These are phyloP conservation scores for Epichloe sp. DNA, from an alignment of 2,329 filamentous ascomycete species.

Conservation along the genomic window DNA sequence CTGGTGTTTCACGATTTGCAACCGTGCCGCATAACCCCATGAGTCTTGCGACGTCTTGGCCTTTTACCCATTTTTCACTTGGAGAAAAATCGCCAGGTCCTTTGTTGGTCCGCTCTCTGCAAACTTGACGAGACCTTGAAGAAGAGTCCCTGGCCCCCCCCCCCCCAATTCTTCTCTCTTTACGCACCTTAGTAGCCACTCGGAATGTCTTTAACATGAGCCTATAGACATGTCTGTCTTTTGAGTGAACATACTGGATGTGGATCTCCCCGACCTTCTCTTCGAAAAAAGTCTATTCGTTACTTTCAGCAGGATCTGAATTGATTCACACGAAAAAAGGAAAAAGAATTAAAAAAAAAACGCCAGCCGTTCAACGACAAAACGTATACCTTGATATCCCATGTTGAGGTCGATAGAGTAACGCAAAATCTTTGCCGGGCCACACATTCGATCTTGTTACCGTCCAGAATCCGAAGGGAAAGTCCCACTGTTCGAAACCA, in stretches of 20 bases:
- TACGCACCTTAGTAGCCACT: neutral
- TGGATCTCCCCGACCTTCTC: neutral
- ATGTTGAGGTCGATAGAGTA: neutral
- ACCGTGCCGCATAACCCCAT: neutral
- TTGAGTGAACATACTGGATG: neutral
- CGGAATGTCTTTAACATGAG: neutral
- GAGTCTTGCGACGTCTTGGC: neutral
- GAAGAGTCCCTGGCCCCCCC: neutral
- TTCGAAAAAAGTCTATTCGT: neutral
- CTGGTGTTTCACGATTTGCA: neutral
- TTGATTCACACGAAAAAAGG: neutral
- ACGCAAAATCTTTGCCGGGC: neutral
- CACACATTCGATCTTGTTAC: neutral
- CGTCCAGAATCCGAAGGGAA: no score
- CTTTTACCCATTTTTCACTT: neutral
- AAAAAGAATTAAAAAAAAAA: neutral
- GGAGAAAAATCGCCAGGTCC: neutral
- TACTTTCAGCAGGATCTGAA: slow-evolving; percentile 6
- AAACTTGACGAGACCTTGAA: neutral
- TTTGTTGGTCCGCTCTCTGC: no score
- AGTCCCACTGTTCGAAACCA: neutral
- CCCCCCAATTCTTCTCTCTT: neutral
- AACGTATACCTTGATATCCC: neutral
- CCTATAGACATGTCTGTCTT: neutral
- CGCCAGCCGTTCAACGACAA: neutral